Evolutionary conservation across 2,329 filamentous ascomycete genomes (phyloP).

Genomic region (Chaetomiaceae sp.): DNA sequence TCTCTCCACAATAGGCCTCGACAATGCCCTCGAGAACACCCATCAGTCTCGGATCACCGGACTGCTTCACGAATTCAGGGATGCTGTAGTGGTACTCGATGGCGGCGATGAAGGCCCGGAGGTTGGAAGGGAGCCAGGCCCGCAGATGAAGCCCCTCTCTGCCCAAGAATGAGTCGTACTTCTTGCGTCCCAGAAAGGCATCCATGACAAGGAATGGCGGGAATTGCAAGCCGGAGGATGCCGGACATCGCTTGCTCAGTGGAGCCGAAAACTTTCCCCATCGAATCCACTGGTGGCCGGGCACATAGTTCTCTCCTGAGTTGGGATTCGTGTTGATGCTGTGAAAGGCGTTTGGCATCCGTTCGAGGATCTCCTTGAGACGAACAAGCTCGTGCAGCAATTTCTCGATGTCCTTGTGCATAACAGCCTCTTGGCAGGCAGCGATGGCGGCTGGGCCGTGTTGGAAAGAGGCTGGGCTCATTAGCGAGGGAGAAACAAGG

Average conservation of each 20-base stretch:
- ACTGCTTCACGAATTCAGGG: constrained; percentile 49
- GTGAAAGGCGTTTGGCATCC: constrained; percentile 51
- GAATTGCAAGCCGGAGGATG: constrained; percentile 49
- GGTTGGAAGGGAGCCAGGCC: constrained; percentile 51
- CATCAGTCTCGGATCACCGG: constrained; percentile 46
- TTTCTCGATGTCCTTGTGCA: constrained; percentile 48
- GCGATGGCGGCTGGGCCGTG: constrained; percentile 49
- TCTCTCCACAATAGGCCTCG: constrained; percentile 51
- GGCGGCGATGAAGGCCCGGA: constrained; percentile 51
- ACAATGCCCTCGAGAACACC: constrained; percentile 52
- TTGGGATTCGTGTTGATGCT: constrained; percentile 50
- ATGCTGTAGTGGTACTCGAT: constrained; percentile 52
- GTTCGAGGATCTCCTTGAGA: constrained; percentile 49
- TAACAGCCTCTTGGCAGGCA: constrained; percentile 50
- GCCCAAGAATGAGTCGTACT: constrained; percentile 49
- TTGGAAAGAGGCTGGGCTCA: constrained; percentile 42
- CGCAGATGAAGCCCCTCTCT: constrained; percentile 48
- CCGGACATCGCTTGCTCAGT: constrained; percentile 46
- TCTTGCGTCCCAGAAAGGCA: constrained; percentile 49
- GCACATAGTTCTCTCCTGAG: constrained; percentile 47
- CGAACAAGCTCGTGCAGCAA: constrained; percentile 47
- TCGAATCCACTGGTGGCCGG: constrained; percentile 45
- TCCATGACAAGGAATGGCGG: constrained; percentile 52
- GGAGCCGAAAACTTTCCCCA: constrained; percentile 50
- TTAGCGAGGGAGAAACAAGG: too few species aligned